Conservation (phyloP, 176 grass and related monocot genomes). For the Raddia guianensis region DNA sequence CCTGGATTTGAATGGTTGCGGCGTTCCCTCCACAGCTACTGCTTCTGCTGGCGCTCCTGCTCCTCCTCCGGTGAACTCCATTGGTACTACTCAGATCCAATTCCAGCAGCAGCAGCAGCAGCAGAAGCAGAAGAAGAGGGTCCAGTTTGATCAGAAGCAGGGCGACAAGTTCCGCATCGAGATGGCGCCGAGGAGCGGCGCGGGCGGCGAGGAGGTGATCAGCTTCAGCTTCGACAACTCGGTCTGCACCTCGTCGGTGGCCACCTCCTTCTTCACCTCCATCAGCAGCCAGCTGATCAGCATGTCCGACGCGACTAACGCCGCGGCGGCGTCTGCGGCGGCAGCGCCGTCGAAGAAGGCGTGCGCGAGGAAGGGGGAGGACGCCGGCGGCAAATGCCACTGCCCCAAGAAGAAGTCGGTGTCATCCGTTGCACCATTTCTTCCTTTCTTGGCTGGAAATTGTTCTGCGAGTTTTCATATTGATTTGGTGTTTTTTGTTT, state of each 20-base stretch:
- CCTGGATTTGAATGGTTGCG: conserved; percentile 30
- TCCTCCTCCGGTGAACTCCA: not conserved
- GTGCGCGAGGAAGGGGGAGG: conserved; percentile 29
- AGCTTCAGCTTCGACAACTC: conserved; percentile 71
- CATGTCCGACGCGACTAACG: conserved; percentile 52
- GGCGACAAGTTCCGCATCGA: conserved; percentile 56
- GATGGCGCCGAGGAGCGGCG: conserved; percentile 27
- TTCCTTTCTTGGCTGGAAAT: not conserved
- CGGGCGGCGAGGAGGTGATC: conserved; percentile 50
- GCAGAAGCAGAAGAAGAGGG: conserved; percentile 32
- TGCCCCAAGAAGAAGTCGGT: conserved; percentile 84
- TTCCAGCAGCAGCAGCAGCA: conserved; percentile 42
- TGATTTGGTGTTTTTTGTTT: not conserved
- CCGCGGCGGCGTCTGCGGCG: conserved; percentile 9
- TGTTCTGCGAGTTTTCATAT: not conserved
- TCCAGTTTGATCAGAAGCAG: conserved; percentile 48
- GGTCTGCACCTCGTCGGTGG: conserved; percentile 54
- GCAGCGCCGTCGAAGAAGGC: conserved; percentile 40
- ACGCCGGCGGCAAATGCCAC: conserved; percentile 48
- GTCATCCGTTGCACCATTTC: not conserved
- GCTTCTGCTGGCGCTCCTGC: not conserved
- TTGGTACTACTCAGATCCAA: conserved; percentile 15
- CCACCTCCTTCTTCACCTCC: conserved; percentile 55
- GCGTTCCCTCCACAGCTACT: conserved; percentile 12
- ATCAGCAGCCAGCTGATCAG: conserved; percentile 55